Evolutionary conservation across 1,284 basidiomycete species (phyloP), one percentile per base, ranked within the genome.

Genomic region (Marasmius tenuissimus): DNA sequence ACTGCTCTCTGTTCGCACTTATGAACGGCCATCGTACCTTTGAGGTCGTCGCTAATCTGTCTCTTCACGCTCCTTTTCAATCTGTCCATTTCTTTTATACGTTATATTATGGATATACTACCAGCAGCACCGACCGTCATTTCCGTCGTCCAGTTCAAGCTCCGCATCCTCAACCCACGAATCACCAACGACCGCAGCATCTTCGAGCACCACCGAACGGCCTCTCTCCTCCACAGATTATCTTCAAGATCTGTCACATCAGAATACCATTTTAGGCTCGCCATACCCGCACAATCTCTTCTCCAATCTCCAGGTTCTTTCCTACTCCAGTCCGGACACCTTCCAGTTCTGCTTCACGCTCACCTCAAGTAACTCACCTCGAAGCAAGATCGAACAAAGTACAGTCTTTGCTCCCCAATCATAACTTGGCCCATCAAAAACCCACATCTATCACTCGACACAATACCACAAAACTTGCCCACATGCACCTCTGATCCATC

Each of bases 311-410:
- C 42, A 45, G 42, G 20, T 16, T 45, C 42, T 45, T 45, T 18
- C 42, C 42, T 14, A 45, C 42, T 45, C 4, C 48, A 7, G 4
- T 7, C 27, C 45, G 20, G 22, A 10, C 38, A 60, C 63, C 65
- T 67, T 60, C 63, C 22, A n/a, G 48, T 18, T 27, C 40, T 38
- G 33, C n/a, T 49, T 20, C 12, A 4, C 35, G 11, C 33, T 7
- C 40, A 81, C 78, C n/a, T n/a, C n/a, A n/a, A n/a, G 47, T 80
- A 81, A 67, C 78, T 80, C 65, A 72, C 72, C n/a, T n/a, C n/a
- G n/a, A n/a, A n/a, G n/a, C n/a, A n/a, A n/a, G 59, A 66, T 66
- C 42, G 12, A 45, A 14, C 20, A 45, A 45, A 18, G 16, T 5
- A 45, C 42, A 18, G 6, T 45, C 42, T 4, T 18, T 14, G n/a